These are phyloP conservation scores for Botrytis sinoallii DNA, from an alignment of 2,329 filamentous ascomycete genomes.

Conservation along the genomic window DNA sequence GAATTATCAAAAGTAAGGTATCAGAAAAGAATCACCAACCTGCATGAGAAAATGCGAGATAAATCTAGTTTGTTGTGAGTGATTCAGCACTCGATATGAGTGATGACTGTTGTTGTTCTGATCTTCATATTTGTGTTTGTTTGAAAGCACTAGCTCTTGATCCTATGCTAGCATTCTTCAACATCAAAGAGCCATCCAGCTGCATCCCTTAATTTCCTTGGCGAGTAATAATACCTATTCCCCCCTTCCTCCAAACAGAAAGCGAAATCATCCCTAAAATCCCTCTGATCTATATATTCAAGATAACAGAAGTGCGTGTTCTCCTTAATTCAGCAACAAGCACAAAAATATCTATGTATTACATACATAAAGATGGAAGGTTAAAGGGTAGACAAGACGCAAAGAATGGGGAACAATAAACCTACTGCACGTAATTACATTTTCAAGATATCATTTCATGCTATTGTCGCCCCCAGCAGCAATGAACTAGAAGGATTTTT, in stretches of 20 bases:
- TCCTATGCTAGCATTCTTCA: background rate
- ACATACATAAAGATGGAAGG: background rate
- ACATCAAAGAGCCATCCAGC: background rate
- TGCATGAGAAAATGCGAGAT: too few species aligned
- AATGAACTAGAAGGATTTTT: background rate
- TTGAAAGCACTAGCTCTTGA: background rate
- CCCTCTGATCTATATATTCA: accelerated
- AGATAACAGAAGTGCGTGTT: background rate
- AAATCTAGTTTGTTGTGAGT: too few species aligned
- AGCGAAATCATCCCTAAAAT: accelerated
- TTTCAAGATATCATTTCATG: background rate
- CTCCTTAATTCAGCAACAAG: background rate
- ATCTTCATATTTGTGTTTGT: too few species aligned
- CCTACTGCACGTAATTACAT: background rate
- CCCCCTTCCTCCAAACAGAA: background rate
- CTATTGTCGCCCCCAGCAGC: background rate
- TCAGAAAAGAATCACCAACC: background rate
- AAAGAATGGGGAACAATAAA: accelerated
- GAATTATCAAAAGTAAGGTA: background rate
- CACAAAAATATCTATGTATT: background rate
- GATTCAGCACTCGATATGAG: too few species aligned
- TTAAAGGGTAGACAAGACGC: accelerated
- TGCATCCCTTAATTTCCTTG: background rate
- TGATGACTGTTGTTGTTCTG: too few species aligned
- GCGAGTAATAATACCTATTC: background rate